Conservation (phyloP, 345 rosid genomes). For the Eucalyptus rudis region DNA sequence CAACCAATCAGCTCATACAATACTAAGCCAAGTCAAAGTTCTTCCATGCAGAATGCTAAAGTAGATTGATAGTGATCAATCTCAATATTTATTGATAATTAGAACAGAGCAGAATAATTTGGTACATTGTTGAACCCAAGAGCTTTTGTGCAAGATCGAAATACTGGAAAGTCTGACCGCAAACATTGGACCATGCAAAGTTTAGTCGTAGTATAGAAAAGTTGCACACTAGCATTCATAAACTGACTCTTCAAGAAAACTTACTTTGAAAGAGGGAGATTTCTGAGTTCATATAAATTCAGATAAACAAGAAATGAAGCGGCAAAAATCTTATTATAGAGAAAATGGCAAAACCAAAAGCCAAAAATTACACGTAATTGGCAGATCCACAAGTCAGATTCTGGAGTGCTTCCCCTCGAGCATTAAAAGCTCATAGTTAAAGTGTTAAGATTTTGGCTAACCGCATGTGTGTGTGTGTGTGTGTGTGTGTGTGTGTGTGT, state of each 20-base stretch:
- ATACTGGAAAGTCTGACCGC: not conserved
- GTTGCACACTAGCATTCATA: not conserved
- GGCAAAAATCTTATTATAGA: not conserved
- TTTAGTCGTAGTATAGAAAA: not conserved
- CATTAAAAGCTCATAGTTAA: not conserved
- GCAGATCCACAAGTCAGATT: not conserved
- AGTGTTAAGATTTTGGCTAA: not conserved
- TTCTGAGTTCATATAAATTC: not conserved
- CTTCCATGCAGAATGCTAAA: not conserved
- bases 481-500: rapidly evolving
- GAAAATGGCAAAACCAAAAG: not conserved
- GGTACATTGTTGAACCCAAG: not conserved
- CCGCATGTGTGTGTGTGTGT: no score
- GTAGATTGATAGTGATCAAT: not conserved
- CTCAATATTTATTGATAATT: not conserved
- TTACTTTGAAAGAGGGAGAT: not conserved
- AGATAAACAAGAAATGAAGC: not conserved
- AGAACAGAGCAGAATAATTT: not conserved
- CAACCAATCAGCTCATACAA: not conserved
- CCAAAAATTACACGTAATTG: not conserved
- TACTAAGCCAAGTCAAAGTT: not conserved
- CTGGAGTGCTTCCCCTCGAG: not conserved
- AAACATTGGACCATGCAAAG: not conserved
- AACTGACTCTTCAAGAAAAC: not conserved
- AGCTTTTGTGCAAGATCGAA: not conserved